A percentile compares a stretch with the other conserved stretches of the same genome.
Conservation (phyloP, 2,329 filamentous ascomycete species). For the Byssoonygena ceratinophila region DNA sequence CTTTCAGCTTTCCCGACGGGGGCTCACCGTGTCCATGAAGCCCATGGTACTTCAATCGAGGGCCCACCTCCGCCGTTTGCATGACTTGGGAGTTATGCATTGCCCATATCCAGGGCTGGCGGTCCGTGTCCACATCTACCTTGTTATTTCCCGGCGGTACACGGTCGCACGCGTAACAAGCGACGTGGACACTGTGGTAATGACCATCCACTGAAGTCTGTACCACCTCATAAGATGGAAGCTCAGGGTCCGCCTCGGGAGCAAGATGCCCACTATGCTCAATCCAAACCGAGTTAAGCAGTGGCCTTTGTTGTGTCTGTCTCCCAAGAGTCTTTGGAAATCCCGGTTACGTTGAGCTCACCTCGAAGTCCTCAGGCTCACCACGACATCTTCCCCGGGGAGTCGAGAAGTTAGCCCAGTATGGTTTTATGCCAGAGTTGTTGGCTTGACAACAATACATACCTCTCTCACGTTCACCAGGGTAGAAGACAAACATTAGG, state of each 20-base stretch:
- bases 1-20: no score
- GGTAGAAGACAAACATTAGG: constrained; percentile 9
- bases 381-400: neutral
- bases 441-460: neutral
- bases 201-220: neutral
- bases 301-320: neutral
- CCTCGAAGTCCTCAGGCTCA: constrained; percentile 5
- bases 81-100: neutral
- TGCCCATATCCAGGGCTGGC: constrained; percentile 11
- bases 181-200: constrained; percentile 7
- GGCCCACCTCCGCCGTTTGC: constrained; percentile 7
- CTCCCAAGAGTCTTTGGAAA: neutral
- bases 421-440: neutral
- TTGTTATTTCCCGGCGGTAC: neutral
- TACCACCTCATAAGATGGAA: neutral
- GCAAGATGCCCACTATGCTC: neutral
- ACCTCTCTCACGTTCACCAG: constrained; percentile 6
- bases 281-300: neutral
- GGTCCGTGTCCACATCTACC: neutral
- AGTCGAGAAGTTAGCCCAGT: neutral
- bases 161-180: constrained; percentile 9
- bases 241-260: neutral
- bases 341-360: neutral
- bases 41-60: constrained; percentile 1
- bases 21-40: constrained; percentile 7